Base-by-base conservation (phyloP, 169 alveolate genomes). In the Plasmodium chabaudi region DNA sequence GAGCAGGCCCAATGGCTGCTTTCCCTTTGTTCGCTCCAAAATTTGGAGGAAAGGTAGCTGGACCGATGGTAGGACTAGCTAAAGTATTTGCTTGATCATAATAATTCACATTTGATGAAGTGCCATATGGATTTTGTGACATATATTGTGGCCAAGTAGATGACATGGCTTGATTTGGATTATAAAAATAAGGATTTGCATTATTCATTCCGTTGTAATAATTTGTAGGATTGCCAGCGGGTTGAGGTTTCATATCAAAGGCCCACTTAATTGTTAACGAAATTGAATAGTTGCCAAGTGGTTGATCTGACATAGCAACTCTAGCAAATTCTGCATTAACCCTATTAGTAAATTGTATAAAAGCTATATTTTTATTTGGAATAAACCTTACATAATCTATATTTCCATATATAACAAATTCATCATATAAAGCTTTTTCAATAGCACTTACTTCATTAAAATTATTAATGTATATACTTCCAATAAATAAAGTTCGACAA, bases 271-370 rank as follows among this genome's bases (percentile, higher is more conserved):
- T 98, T 57, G 94, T 92, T 9, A 99, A 97, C 51, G 98, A 99
- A 0, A 94, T 91, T 47, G 95, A 92, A 21, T 97, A 97, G 47
- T 93, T 95, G 27, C 95, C 98, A 51, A 98, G 72, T 1, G 98
- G 95, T 73, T 98, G 99, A 65, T 97, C 98, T 46, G 97, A 95
- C 99, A 99, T 98, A 0, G 99, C 99, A 75, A 98, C 99, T 91
- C 98, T 99, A 0, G 99, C 99, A 89, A 97, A 98, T 94, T 99
- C 99, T 0, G 99, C 99, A 73, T 94, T 97, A 25, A 98, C 98
- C 74, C 99, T 89, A 64, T 97, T 98, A n/a, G 94, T 94, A 88
- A 95, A 99, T 68, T 98, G 97, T 39, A 98, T 95, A 87, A 97
- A 98, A 5, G 99, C 99, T 49, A 96, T 93, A 67, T 98, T 96